Base-by-base conservation (phyloP, 768 basidiomycete species). In the Phylloporus scabripes region DNA sequence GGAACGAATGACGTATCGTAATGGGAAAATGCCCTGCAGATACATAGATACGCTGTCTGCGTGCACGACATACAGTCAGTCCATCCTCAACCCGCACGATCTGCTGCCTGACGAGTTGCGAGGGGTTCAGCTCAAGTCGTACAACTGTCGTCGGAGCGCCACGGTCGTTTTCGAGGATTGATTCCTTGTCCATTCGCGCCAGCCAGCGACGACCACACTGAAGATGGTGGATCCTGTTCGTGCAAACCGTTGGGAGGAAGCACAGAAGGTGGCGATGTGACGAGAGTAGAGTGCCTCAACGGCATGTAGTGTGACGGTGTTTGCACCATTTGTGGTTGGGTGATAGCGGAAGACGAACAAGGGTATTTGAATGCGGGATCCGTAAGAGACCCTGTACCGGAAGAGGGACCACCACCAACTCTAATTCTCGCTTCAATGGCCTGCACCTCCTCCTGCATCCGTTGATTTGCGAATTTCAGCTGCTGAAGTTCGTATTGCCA, bases 401-500 rank as follows among this genome's bases (percentile, higher is more conserved):
- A 44, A 37, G 50, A 34, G 11, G 53, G 3, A 12, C 18, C 48
- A 7, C 50, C 7, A 11, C 14, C 23, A 26, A 36, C 18, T 7
- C 20, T 42, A 8, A n/a, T 45, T 29, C 40, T 38, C 17, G 48
- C 42, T 38, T 77, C 76, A 11, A 78, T 65, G 15, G 59, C 63
- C 20, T 61, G 63, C 24, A 82, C 52, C 59, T 90, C 85, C 40
- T 85, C 84, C 45, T 65, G 65, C 48, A 91, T 54, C 52, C 81
- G 67, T 66, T 80, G 74, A 60, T 91, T 92, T 45, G 77, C 73
- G 58, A 83, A 82, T 60, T 82, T 77, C 55, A 93, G 73, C 65
- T 92, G 88, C 68, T 91, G 85, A 42, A 94, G 73, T 70, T 92
- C 90, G 57, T 92, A 95, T 70, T 95, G 92, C 92, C 93, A 96